Percentiles rank a stretch among this genome's conserved stretches.
These are phyloP conservation scores for Leptosphaerulina australis DNA, from an alignment of 2,329 filamentous ascomycete genomes.

Conservation along the genomic window DNA sequence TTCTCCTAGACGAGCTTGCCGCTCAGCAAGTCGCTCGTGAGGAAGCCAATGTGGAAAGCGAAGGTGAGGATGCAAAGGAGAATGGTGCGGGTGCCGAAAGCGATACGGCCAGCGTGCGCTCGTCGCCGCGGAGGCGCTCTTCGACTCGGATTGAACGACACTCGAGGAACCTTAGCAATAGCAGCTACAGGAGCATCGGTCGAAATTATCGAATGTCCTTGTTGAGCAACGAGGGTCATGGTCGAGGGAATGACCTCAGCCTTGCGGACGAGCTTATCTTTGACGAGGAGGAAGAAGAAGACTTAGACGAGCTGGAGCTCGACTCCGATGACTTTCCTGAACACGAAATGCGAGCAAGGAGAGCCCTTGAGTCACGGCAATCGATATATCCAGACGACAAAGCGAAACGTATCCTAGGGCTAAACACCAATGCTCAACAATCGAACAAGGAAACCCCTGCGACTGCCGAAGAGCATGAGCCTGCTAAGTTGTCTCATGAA, in stretches of 20 bases:
- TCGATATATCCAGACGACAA: constrained; percentile 53
- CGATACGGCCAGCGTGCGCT: constrained; percentile 74
- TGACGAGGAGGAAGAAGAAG: constrained; percentile 75
- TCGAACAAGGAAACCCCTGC: constrained; percentile 31
- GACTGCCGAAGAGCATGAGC: constrained; percentile 31
- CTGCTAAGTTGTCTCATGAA: constrained; percentile 31
- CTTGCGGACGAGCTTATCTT: constrained; percentile 91
- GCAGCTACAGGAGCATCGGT: constrained; percentile 58
- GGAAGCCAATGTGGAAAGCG: constrained; percentile 57
- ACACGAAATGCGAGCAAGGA: constrained; percentile 49
- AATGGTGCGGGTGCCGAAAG: constrained; percentile 61
- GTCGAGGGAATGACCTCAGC: constrained; percentile 70
- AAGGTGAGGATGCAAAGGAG: constrained; percentile 67
- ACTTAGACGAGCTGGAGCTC: constrained; percentile 60
- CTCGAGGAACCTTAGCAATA: constrained; percentile 63
- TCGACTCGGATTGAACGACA: constrained; percentile 55
- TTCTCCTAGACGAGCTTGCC: constrained; percentile 84
- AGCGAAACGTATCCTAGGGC: constrained; percentile 53
- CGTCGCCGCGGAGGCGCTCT: constrained; percentile 60
- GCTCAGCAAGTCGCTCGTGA: constrained; percentile 62
- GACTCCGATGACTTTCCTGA: constrained; percentile 67
- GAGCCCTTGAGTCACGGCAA: constrained; percentile 50
- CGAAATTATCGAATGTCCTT: constrained; percentile 73
- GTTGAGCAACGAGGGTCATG: constrained; percentile 59
- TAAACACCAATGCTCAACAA: constrained; percentile 42